These are phyloP conservation scores for Tolypocladium guangdongense DNA, from an alignment of 2,329 filamentous ascomycete genomes.

Conservation along the genomic window DNA sequence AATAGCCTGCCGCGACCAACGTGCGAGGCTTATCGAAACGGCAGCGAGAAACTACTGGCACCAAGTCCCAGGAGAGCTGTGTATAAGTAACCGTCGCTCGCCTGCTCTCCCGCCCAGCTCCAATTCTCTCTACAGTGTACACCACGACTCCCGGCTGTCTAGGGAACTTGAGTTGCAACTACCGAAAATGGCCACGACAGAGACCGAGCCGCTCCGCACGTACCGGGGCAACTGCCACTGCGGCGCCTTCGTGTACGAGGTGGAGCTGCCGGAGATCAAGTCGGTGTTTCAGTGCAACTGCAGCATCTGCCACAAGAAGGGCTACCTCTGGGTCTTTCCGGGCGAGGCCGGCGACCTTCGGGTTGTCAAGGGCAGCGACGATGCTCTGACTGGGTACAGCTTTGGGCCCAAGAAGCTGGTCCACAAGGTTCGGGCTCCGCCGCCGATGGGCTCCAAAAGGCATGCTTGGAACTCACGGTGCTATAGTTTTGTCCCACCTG, in stretches of 20 bases:
- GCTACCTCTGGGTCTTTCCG: constrained; percentile 27
- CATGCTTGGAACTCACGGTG: not conserved
- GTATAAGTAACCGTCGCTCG: not conserved
- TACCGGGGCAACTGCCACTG: constrained; percentile 51
- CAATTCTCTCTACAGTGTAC: too few relatives aligned
- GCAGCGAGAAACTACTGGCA: not conserved
- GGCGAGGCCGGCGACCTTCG: constrained; percentile 21
- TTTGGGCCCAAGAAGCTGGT: constrained; percentile 26
- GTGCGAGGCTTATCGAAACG: not conserved
- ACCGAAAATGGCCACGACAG: not conserved
- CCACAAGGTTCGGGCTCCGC: constrained; percentile 27
- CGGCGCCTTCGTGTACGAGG: constrained; percentile 39
- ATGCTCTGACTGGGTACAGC: constrained; percentile 29
- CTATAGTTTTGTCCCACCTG: constrained; percentile 41
- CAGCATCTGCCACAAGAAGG: constrained; percentile 49
- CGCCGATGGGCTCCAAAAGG: too few relatives aligned
- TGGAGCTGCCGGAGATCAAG: constrained; percentile 45
- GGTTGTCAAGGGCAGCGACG: constrained; percentile 34
- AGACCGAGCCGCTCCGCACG: constrained; percentile 17
- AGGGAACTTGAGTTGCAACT: not conserved
- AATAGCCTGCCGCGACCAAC: not conserved
- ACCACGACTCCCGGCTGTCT: too few relatives aligned
- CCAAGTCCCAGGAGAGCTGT: too few relatives aligned
- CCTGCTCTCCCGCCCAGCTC: too few relatives aligned
- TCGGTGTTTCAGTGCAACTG: constrained; percentile 50